Conservation (phyloP, 768 basidiomycete species). For the Leccinum longicurvipes region DNA sequence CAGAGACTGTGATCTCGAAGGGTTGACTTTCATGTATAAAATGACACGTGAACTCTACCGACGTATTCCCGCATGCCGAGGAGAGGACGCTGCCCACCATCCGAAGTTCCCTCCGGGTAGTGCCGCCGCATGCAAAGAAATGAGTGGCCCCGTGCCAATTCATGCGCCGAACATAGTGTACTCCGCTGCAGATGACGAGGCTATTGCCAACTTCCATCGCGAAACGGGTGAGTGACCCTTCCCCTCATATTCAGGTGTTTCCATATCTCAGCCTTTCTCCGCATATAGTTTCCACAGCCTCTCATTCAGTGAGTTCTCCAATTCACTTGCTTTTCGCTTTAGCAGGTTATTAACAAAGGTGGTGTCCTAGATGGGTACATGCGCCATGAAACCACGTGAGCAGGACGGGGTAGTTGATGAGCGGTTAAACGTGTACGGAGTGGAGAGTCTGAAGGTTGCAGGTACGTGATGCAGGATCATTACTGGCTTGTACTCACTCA, state of each 20-base stretch:
- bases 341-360: neutral
- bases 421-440: slow-evolving; percentile 13
- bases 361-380: neutral
- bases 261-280: neutral
- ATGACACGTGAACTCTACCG: slow-evolving; percentile 50
- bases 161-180: neutral
- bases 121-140: slow-evolving; percentile 22
- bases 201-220: neutral
- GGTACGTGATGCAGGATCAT: slow-evolving; percentile 1
- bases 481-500: neutral
- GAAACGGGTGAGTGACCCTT: neutral
- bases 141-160: slow-evolving; percentile 13
- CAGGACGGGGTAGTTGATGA: slow-evolving; percentile 10
- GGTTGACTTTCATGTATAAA: slow-evolving; percentile 54
- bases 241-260: no score
- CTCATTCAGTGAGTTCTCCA: neutral
- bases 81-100: slow-evolving; percentile 14
- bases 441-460: slow-evolving; percentile 11
- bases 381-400: slow-evolving; percentile 52
- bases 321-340: neutral
- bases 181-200: neutral
- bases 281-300: neutral
- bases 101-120: slow-evolving; percentile 32
- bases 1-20: slow-evolving; percentile 38
- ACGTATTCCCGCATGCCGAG: slow-evolving; percentile 41